A percentile compares a stretch with the other conserved stretches of the same genome.
phyloP scores from a whole-genome alignment of 176 grass and related monocot genomes.

The Thinopyrum elongatum region DNA sequence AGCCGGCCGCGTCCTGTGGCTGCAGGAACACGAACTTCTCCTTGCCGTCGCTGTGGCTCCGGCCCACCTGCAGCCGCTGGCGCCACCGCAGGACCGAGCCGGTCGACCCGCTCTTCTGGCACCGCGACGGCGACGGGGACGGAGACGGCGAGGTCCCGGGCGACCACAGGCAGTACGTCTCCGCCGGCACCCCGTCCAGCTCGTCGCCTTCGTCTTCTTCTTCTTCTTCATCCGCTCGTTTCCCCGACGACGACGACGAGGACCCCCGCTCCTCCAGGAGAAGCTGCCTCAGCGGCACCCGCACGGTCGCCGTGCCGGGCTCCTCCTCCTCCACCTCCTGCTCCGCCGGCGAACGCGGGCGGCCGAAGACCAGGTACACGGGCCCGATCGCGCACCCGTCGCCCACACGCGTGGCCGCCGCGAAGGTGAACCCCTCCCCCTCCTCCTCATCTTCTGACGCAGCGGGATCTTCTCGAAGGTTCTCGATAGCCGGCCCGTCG shows the following conservation, averaged over 20 bases:
- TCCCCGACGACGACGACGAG: background rate
- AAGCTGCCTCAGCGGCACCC: constrained; percentile 49
- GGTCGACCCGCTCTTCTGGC: constrained; percentile 78
- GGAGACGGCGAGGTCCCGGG: constrained; percentile 23
- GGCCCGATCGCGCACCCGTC: constrained; percentile 3
- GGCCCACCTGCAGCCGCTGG: constrained; percentile 47
- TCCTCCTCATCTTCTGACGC: background rate
- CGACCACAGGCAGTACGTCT: constrained; percentile 48
- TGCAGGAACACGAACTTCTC: constrained; percentile 89
- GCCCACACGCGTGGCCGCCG: background rate
- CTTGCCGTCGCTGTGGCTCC: constrained; percentile 94
- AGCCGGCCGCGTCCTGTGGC: constrained; percentile 3
- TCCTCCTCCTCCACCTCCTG: background rate
- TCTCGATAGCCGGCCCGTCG: background rate
- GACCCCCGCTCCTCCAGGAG: constrained; percentile 47
- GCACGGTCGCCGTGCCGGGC: background rate
- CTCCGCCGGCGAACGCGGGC: constrained; percentile 18
- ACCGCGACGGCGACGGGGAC: constrained; percentile 34
- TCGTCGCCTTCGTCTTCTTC: background rate
- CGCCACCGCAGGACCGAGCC: constrained; percentile 81
- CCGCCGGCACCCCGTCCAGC: constrained; percentile 43
- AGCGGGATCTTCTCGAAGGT: background rate
- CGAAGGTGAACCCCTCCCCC: constrained; percentile 34
- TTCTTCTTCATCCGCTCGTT: background rate
- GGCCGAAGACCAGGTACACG: constrained; percentile 75